Conservation (phyloP, 805 yeast species). For the Trichomonascus vanleenenianus region DNA sequence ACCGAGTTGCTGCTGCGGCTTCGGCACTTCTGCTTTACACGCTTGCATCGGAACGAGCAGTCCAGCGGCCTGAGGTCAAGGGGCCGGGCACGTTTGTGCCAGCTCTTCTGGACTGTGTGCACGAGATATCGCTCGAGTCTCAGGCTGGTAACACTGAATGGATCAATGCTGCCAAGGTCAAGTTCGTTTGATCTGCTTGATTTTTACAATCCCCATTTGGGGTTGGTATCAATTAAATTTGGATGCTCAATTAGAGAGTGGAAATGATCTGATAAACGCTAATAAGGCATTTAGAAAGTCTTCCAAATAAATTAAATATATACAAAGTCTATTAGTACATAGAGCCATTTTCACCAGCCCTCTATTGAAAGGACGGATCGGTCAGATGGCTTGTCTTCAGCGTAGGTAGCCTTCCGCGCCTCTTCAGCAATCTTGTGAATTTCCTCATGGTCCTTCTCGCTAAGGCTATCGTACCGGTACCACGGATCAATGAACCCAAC, state of each 20-base stretch:
- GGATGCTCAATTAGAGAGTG: too few relatives aligned
- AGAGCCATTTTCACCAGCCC: constrained; percentile 4
- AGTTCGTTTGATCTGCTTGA: background rate
- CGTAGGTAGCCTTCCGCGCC: background rate
- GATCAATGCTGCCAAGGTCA: constrained; percentile 9
- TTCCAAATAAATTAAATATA: background rate
- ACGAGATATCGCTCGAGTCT: constrained; percentile 13
- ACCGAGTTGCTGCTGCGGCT: constrained; percentile 40
- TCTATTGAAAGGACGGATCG: constrained; percentile 3
- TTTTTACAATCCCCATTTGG: too few relatives aligned
- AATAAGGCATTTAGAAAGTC: too few relatives aligned
- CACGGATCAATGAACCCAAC: constrained; percentile 80
- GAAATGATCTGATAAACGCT: background rate
- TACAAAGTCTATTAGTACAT: background rate
- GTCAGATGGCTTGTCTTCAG: constrained; percentile 1
- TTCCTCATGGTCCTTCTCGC: constrained; percentile 25
- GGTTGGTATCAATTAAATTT: too few relatives aligned
- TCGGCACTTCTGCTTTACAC: constrained; percentile 55
- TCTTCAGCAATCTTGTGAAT: constrained; percentile 7
- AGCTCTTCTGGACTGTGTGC: constrained; percentile 39
- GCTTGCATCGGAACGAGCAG: constrained; percentile 52
- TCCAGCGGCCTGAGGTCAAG: constrained; percentile 20
- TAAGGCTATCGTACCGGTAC: constrained; percentile 64
- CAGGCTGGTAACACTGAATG: constrained; percentile 7
- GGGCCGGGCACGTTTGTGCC: constrained; percentile 53